A percentile compares a stretch with the other conserved stretches of the same genome.
Evolutionary conservation across 257 asterid species (phyloP).

Genomic region (Oldenlandia corymbosa): DNA sequence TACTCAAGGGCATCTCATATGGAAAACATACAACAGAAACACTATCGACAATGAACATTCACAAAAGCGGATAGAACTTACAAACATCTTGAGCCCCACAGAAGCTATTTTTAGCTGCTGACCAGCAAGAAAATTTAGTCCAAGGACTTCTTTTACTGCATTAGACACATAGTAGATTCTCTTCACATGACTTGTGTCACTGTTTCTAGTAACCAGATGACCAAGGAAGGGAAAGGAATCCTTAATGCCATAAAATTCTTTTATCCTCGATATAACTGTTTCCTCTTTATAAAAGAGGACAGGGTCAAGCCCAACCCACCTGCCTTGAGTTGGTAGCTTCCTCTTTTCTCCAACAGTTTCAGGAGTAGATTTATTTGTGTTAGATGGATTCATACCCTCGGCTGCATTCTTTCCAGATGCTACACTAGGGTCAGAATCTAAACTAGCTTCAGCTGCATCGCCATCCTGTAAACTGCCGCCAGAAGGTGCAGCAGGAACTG

Average conservation of each 20-base stretch:
- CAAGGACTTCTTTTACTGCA: constrained; percentile 78
- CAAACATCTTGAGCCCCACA: constrained; percentile 96
- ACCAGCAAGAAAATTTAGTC: constrained; percentile 69
- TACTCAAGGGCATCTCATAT: too few relatives aligned
- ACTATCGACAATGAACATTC: neutral
- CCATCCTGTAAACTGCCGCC: constrained; percentile 30
- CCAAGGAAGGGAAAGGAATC: constrained; percentile 79
- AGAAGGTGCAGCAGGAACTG: constrained; percentile 35
- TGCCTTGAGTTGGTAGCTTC: constrained; percentile 83
- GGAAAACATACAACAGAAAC: neutral
- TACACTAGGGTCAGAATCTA: constrained; percentile 32
- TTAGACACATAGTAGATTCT: constrained; percentile 75
- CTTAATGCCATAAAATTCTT: constrained; percentile 80
- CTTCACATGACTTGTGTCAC: constrained; percentile 67
- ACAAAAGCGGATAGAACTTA: constrained; percentile 36
- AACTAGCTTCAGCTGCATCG: constrained; percentile 33
- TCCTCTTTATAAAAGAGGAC: constrained; percentile 79
- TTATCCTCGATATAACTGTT: constrained; percentile 43
- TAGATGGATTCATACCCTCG: constrained; percentile 34
- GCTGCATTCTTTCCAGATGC: constrained; percentile 30
- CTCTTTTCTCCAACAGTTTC: constrained; percentile 48
- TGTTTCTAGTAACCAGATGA: constrained; percentile 80
- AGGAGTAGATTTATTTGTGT: constrained; percentile 28
- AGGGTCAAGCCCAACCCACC: constrained; percentile 94
- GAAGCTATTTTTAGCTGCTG: constrained; percentile 96